phyloP scores from a whole-genome alignment of 257 asterid genomes.

The Ballota nigra region DNA sequence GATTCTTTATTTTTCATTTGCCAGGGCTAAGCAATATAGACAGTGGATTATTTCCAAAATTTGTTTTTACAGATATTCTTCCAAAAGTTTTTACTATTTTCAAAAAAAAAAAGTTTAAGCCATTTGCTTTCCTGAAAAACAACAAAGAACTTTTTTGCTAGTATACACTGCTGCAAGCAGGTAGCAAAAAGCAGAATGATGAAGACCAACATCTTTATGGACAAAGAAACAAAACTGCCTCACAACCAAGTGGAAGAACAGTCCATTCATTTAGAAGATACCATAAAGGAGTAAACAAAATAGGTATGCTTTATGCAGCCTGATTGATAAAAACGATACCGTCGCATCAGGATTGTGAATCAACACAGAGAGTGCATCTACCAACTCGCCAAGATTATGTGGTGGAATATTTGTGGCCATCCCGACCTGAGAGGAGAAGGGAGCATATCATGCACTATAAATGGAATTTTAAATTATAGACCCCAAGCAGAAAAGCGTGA shows the following conservation, averaged over 20 bases:
- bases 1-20: not conserved
- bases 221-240: conserved; percentile 7
- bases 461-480: conserved; percentile 3
- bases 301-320: conserved; percentile 22
- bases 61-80: not conserved
- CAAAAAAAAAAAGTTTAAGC: not conserved
- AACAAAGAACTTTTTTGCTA: not conserved
- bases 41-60: not conserved
- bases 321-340: conserved; percentile 46
- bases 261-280: no score
- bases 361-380: conserved; percentile 82
- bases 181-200: not conserved
- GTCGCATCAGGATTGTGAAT: conserved; percentile 97
- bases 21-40: not conserved
- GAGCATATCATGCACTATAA: not conserved
- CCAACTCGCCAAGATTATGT: conserved; percentile 97
- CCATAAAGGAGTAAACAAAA: conserved; percentile 11
- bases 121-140: not conserved
- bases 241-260: conserved; percentile 15
- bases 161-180: conserved; percentile 14
- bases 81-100: no score
- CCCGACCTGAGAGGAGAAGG: conserved; percentile 67
- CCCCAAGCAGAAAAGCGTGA: conserved; percentile 1
- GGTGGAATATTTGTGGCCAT: conserved; percentile 99
- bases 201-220: not conserved